Percentiles rank a stretch among this genome's conserved stretches.
phyloP scores from a whole-genome alignment of 225 moss, liverwort and hornwort species.

The Sphagnum contortum region DNA sequence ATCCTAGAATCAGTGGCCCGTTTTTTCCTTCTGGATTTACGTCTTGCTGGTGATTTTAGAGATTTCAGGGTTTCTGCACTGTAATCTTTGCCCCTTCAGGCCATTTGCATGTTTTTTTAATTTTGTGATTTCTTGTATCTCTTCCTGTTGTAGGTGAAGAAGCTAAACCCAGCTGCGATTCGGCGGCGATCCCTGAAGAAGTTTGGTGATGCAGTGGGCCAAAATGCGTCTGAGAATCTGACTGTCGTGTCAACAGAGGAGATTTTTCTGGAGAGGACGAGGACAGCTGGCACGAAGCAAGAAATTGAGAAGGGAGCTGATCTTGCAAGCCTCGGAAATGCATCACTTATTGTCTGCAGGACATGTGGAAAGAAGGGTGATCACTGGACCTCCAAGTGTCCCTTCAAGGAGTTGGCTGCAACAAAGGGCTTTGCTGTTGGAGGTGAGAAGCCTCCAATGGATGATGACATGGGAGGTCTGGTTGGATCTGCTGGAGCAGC shows the following conservation, averaged over 20 bases:
- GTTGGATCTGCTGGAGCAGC: conserved; percentile 26
- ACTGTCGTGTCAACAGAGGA: conserved; percentile 55
- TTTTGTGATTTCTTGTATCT: no score
- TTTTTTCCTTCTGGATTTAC: no score
- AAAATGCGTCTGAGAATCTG: conserved; percentile 48
- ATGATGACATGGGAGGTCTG: conserved; percentile 52
- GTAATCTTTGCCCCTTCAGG: no score
- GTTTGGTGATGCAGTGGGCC: conserved; percentile 50
- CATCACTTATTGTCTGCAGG: conserved; percentile 46
- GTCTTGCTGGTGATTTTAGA: no score
- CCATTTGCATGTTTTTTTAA: no score
- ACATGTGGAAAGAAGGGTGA: conserved; percentile 62
- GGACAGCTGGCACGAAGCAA: conserved; percentile 33
- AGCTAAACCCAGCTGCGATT: conserved; percentile 41
- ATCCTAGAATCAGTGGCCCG: no score
- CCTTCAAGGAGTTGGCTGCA: conserved; percentile 43
- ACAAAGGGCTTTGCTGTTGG: conserved; percentile 31
- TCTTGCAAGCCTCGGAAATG: conserved; percentile 41
- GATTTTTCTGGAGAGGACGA: conserved; percentile 48
- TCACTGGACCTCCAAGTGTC: conserved; percentile 63
- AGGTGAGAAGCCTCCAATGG: conserved; percentile 39
- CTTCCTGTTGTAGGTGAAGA: conserved; percentile 26
- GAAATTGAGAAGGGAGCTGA: conserved; percentile 49
- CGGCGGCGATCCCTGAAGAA: conserved; percentile 48
- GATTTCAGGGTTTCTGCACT: no score